Evolutionary conservation across 805 yeast species (phyloP).

Genomic region (Cyberlindnera lachancei): DNA sequence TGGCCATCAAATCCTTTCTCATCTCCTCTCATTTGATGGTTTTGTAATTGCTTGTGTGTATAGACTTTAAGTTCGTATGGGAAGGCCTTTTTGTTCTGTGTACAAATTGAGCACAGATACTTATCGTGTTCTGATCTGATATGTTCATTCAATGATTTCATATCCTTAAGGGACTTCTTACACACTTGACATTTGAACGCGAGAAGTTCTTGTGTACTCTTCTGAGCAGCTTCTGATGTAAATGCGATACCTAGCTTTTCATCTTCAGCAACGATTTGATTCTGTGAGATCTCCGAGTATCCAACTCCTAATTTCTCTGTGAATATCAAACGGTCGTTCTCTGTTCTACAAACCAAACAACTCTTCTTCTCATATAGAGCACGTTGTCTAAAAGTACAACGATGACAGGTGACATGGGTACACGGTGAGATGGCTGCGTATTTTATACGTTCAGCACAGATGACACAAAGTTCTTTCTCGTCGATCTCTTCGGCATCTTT

Average conservation of each 20-base stretch:
- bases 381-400: slow-evolving; percentile 75
- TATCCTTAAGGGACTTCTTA: slow-evolving; percentile 33
- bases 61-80: slow-evolving; percentile 60
- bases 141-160: slow-evolving; percentile 60
- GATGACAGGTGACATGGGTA: slow-evolving; percentile 76
- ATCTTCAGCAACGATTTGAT: slow-evolving; percentile 26
- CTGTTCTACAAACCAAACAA: slow-evolving; percentile 83
- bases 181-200: slow-evolving; percentile 44
- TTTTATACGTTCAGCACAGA: slow-evolving; percentile 72
- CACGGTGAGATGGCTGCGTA: slow-evolving; percentile 73
- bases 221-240: slow-evolving; percentile 42
- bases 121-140: slow-evolving; percentile 54
- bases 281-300: slow-evolving; percentile 30
- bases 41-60: slow-evolving; percentile 51
- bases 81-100: slow-evolving; percentile 69
- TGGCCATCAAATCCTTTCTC: slow-evolving; percentile 78
- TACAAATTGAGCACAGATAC: slow-evolving; percentile 69
- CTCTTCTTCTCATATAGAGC: slow-evolving; percentile 65
- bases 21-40: slow-evolving; percentile 73
- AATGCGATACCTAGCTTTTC: slow-evolving; percentile 51
- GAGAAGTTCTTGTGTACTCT: slow-evolving; percentile 44
- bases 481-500: slow-evolving; percentile 26
- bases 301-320: slow-evolving; percentile 37
- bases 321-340: slow-evolving; percentile 48
- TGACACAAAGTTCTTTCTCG: slow-evolving; percentile 53